Base-by-base conservation (phyloP, 139 green algal genomes). In the Micromonas pusilla region DNA sequence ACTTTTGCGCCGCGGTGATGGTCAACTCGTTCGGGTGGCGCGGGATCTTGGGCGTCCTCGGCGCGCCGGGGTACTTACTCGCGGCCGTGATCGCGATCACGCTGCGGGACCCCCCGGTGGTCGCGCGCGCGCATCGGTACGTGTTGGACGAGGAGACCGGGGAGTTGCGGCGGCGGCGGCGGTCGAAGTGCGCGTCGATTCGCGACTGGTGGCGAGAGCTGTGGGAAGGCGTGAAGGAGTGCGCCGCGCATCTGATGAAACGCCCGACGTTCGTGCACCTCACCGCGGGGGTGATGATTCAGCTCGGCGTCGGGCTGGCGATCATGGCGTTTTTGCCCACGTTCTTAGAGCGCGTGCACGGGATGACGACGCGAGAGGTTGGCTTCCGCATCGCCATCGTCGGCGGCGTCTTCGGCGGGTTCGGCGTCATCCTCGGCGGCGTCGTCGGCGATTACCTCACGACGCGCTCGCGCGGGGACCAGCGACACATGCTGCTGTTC, bases 281-380 rank as follows among this genome's bases (percentile, higher is more conserved):
- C n/a, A 21, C 63, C 6, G 2, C 31, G 21, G 63, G 28, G n/a
- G 28, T 32, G 28, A 39, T 34, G 63, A 39, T 70, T 25, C 63
- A 70, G 32, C 21, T 70, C n/a, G 63, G 28, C 63, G 63, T 70
- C n/a, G 63, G 63, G 23, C 31, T 70, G 63, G 23, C n/a, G 1
- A 70, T 70, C 6, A 39, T 70, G 63, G 31, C 63, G 63, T 70
- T 70, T 25, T 34, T 70, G 63, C 63, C 63, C 1, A 70, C 26
- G 2, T 70, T 70, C 31, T 34, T 70, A 16, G 31, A 34, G 28
- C 25, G 63, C 25, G 28, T 25, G 1, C 63, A 70, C 6, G 63
- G 26, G 63, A 70, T 70, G 63, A 39, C 63, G 3, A 70, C 23
- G 13, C 25, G 32, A 34, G 26, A 34, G 20, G 63, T 25, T 1